These are phyloP conservation scores for Aspergillus brasiliensis DNA, from an alignment of 2,329 filamentous ascomycete species.

Conservation along the genomic window DNA sequence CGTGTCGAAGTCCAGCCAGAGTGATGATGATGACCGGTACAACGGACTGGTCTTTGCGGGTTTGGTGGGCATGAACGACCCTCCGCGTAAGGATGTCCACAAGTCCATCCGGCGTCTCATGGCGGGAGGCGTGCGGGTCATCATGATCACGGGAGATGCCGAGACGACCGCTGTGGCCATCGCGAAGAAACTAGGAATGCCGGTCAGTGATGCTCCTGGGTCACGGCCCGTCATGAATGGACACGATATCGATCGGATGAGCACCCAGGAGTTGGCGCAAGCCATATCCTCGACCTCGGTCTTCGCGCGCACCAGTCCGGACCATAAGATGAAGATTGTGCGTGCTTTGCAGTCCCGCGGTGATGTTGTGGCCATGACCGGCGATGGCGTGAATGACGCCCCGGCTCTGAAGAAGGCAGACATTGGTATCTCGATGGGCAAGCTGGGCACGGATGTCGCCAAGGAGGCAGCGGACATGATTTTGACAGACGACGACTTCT, in stretches of 20 bases:
- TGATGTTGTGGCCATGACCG: slow-evolving; percentile 98
- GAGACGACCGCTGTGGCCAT: slow-evolving; percentile 94
- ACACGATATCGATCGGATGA: slow-evolving; percentile 92
- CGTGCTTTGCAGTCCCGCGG: slow-evolving; percentile 85
- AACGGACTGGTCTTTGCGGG: slow-evolving; percentile 85
- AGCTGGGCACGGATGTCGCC: slow-evolving; percentile 91
- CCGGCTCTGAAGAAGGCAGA: slow-evolving; percentile 96
- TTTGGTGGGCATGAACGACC: slow-evolving; percentile 95
- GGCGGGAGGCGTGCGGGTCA: slow-evolving; percentile 92
- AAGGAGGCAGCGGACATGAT: slow-evolving; percentile 94
- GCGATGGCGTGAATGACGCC: slow-evolving; percentile 96
- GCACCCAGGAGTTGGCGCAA: slow-evolving; percentile 76
- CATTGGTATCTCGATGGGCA: slow-evolving; percentile 96
- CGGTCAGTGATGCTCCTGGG: slow-evolving; percentile 63
- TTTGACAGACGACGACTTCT: slow-evolving; percentile 85
- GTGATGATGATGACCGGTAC: slow-evolving; percentile 71
- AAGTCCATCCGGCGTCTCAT: slow-evolving; percentile 86
- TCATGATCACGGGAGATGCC: slow-evolving; percentile 98
- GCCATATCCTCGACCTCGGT: slow-evolving; percentile 89
- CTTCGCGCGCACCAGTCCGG: slow-evolving; percentile 92
- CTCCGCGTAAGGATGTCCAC: slow-evolving; percentile 85
- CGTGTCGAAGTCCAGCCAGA: slow-evolving; percentile 31
- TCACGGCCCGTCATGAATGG: slow-evolving; percentile 72
- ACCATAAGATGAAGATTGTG: slow-evolving; percentile 98
- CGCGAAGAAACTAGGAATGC: slow-evolving; percentile 93